Conservation (phyloP, 2,329 filamentous ascomycete species). For the Pseudogymnoascus sp. region DNA sequence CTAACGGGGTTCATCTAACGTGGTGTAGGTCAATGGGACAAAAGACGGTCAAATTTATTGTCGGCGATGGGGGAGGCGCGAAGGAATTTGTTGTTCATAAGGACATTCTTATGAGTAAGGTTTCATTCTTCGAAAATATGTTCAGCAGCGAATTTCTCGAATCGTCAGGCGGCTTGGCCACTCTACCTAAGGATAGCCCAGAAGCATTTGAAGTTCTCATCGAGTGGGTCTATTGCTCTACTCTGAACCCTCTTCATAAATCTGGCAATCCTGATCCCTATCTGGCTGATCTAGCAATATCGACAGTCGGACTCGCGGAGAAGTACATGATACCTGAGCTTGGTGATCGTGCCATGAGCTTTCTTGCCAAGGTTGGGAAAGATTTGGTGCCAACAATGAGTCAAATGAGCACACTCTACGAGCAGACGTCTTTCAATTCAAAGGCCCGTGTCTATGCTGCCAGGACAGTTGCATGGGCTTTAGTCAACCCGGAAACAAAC, state of each 20-base stretch:
- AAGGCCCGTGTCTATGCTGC: not conserved
- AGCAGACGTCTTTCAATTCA: not conserved
- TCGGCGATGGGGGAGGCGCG: not conserved
- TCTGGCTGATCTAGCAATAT: not conserved
- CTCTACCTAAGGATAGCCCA: constrained; percentile 14
- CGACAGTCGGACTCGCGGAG: not conserved
- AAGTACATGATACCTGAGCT: constrained; percentile 12
- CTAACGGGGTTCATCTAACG: too few relatives aligned
- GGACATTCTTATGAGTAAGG: constrained; percentile 12
- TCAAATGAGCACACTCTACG: not conserved
- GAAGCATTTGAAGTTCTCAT: constrained; percentile 14
- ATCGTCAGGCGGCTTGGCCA: not conserved
- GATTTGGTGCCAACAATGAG: not conserved
- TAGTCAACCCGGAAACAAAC: not conserved
- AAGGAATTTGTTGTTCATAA: constrained; percentile 12
- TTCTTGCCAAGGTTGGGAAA: not conserved
- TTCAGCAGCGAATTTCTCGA: constrained; percentile 15
- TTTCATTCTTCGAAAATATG: constrained; percentile 17
- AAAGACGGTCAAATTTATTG: not conserved
- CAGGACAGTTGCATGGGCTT: not conserved
- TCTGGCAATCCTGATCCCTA: not conserved
- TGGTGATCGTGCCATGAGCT: not conserved
- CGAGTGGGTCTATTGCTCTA: constrained; percentile 15
- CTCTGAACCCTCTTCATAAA: not conserved
- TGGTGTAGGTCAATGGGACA: not conserved